Base-by-base conservation (phyloP, 352 stramenopile genomes). In the Globisporangium parvum region DNA sequence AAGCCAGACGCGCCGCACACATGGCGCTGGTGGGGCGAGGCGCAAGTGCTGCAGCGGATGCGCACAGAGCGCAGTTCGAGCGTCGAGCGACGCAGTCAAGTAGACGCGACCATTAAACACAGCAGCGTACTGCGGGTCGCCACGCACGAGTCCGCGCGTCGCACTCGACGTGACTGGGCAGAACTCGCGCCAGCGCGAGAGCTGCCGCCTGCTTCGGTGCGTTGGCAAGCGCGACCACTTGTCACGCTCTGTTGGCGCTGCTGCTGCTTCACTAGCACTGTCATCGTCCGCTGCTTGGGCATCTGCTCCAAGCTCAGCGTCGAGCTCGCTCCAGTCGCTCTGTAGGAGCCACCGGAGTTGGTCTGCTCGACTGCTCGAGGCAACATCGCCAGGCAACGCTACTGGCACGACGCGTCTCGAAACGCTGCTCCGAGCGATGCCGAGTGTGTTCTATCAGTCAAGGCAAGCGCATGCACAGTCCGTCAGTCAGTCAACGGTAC, bases 101-200 rank as follows among this genome's bases (percentile, higher is more conserved):
- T 89, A 91, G 40, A 91, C 53, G 18, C 73, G 67, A 1, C 70
- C 75, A 5, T 58, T 69, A 31, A 75, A 85, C 18, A 51, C 66
- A 1, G 51, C 78, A 20, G 80, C 75, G 41, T 67, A 79, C 18
- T 55, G 48, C 6, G 78, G 75, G 50, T 73, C 65, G 1, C 80
- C 80, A 3, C 70, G 44, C 11, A 66, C 51, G 2, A 82, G 51
- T 5, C 52, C 57, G 0, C 60, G 57, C 14, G 54, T 56, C 12
- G 47, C 55, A 37, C 44, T 66, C 1, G 73, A 84, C 15, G 65
- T 54, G 2, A 89, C 80, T 11, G 77, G 59, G 46, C 80, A 91
- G 60, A 84, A 91, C 42, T 87, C 69, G 10, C 64, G 67, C 80
- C 80, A 91, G 0, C 65, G 75, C 1, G 77, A 85, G 2, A 91